A percentile compares a stretch with the other conserved stretches of the same genome.
These are phyloP conservation scores for Nitzschia sp. DNA, from an alignment of 108 stramenopile genomes.

Conservation along the genomic window DNA sequence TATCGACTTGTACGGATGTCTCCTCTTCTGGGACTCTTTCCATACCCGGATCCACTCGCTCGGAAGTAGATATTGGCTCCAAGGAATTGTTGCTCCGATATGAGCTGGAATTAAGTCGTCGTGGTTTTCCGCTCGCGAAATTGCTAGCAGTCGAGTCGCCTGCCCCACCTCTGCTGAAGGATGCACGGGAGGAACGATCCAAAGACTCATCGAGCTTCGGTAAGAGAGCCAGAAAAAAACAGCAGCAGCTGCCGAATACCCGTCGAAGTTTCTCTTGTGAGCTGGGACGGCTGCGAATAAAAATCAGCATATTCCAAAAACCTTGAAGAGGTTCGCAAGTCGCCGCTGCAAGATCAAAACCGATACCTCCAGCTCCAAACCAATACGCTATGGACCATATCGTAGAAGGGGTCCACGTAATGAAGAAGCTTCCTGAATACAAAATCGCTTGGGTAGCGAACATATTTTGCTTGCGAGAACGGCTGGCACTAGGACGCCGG, in stretches of 20 bases:
- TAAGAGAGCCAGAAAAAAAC: not conserved
- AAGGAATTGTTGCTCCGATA: not conserved
- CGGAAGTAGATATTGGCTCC: no score
- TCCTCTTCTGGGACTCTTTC: no score
- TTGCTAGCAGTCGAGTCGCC: no score
- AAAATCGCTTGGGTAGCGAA: slow-evolving; percentile 41
- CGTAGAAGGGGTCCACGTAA: slow-evolving; percentile 43
- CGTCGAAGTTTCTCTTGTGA: slow-evolving; percentile 3
- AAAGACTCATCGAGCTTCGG: not conserved
- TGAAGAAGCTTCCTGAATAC: slow-evolving; percentile 31
- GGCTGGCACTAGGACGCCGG: not conserved
- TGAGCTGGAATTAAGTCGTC: not conserved
- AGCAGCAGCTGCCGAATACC: slow-evolving; percentile 2
- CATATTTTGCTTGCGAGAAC: not conserved
- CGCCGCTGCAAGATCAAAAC: slow-evolving; percentile 28
- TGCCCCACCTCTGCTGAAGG: not conserved
- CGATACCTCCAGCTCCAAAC: slow-evolving; percentile 13
- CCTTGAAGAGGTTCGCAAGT: slow-evolving; percentile 37
- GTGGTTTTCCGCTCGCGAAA: not conserved
- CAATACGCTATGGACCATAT: slow-evolving; percentile 41
- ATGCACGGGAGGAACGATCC: not conserved
- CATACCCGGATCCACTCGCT: no score
- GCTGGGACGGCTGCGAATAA: slow-evolving; percentile 16
- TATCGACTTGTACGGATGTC: no score
- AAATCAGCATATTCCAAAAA: slow-evolving; percentile 39